Conservation (phyloP, 2,329 filamentous ascomycete species). For the Coniella lustricola region DNA sequence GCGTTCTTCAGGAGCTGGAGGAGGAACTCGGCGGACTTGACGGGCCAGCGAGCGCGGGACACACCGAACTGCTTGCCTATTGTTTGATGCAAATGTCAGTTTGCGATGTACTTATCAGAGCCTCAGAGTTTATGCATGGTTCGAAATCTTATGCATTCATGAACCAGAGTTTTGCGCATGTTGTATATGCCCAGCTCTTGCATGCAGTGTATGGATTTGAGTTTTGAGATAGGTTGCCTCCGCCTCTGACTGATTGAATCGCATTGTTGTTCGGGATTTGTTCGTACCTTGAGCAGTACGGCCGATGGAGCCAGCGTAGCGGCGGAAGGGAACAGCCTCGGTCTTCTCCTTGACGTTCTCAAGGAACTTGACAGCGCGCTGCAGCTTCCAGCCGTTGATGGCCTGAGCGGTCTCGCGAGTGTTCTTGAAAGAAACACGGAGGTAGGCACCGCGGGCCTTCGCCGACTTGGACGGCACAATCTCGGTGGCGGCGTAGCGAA, state of each 20-base stretch:
- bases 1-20: slow-evolving; percentile 96
- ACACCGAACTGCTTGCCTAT: slow-evolving; percentile 98
- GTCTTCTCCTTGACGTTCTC: slow-evolving; percentile 96
- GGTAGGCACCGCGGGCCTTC: slow-evolving; percentile 96
- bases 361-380: slow-evolving; percentile 92
- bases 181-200: neutral
- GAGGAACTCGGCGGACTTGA: slow-evolving; percentile 98
- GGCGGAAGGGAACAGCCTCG: slow-evolving; percentile 97
- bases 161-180: neutral
- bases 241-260: too few relatives aligned
- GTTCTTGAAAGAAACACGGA: slow-evolving; percentile 99
- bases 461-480: slow-evolving; percentile 88
- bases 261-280: neutral
- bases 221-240: too few relatives aligned
- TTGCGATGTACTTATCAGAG: neutral
- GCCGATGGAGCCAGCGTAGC: slow-evolving; percentile 93
- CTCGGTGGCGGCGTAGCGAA: slow-evolving; percentile 92
- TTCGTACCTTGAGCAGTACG: slow-evolving; percentile 94
- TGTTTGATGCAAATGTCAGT: slow-evolving; percentile 3
- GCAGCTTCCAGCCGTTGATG: slow-evolving; percentile 98
- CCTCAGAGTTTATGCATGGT: neutral
- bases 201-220: too few relatives aligned
- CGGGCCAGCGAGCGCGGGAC: slow-evolving; percentile 94
- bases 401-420: slow-evolving; percentile 98
- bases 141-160: neutral